Conservation (phyloP, 2,329 filamentous ascomycete genomes). For the Apiospora kogelbergensis region DNA sequence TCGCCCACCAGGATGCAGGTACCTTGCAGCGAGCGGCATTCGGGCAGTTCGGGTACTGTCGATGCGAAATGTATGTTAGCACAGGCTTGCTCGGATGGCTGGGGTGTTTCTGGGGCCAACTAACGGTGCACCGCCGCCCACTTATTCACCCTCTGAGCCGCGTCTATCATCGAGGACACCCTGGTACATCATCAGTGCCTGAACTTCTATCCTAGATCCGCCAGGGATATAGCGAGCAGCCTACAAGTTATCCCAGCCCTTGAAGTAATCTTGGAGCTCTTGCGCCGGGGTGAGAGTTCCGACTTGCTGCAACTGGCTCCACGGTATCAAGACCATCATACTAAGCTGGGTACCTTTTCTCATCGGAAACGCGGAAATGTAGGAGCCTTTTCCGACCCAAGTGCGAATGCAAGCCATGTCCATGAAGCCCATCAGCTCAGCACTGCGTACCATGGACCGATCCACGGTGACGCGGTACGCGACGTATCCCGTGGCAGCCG, state of each 20-base stretch:
- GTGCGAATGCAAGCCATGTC: background rate
- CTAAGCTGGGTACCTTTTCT: background rate
- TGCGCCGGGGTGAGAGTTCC: background rate
- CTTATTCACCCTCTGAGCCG: background rate
- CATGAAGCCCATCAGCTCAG: background rate
- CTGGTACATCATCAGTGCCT: background rate
- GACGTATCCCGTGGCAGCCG: background rate
- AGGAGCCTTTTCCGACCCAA: background rate
- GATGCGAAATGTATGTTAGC: background rate
- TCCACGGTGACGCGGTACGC: background rate
- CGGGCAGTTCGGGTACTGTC: background rate
- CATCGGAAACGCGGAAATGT: background rate
- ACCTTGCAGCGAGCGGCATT: background rate
- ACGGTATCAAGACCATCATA: background rate
- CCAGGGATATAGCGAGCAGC: background rate
- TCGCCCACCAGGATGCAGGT: conserved; percentile 7
- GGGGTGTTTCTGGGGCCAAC: background rate
- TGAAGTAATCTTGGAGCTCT: background rate
- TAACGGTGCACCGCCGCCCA: background rate
- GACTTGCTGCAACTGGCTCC: background rate
- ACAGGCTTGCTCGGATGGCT: background rate
- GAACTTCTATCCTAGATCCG: too few species aligned
- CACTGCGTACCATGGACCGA: background rate
- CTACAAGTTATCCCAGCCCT: background rate
- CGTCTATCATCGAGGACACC: background rate